These are phyloP conservation scores for Aspergillus panamensis DNA, from an alignment of 495 filamentous ascomycete genomes.

Conservation along the genomic window DNA sequence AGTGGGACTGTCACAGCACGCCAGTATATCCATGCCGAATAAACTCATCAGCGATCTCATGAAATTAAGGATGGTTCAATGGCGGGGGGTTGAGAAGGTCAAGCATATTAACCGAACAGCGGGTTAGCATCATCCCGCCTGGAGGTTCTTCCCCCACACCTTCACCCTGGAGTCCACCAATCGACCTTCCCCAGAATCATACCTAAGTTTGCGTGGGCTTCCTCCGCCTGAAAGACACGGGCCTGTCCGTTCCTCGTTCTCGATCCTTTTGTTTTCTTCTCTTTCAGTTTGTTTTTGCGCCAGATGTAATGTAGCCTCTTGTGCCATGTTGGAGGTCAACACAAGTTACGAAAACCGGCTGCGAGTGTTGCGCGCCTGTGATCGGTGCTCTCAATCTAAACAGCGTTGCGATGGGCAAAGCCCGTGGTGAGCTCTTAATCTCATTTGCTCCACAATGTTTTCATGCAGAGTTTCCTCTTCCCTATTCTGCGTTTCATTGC, in stretches of 20 bases:
- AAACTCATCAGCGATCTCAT: too few relatives aligned
- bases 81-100: neutral
- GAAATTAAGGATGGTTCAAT: neutral
- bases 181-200: slow-evolving; percentile 4
- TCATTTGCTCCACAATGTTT: neutral
- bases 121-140: neutral
- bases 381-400: slow-evolving; percentile 15
- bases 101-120: slow-evolving; percentile 1
- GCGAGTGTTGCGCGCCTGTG: slow-evolving; percentile 13
- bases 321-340: slow-evolving; percentile 2
- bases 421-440: slow-evolving; percentile 4
- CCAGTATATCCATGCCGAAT: too few relatives aligned
- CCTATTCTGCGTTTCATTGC: neutral
- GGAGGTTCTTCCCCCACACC: neutral
- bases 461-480: neutral
- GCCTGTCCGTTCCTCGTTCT: neutral
- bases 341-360: slow-evolving; percentile 3
- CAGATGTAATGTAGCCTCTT: slow-evolving; percentile 1
- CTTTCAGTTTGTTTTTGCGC: neutral
- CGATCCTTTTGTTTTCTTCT: too few relatives aligned
- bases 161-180: neutral
- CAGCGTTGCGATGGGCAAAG: slow-evolving; percentile 10
- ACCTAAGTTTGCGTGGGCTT: neutral
- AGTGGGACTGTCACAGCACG: too few relatives aligned
- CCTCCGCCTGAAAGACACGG: neutral